Evolutionary conservation across 1,284 basidiomycete species (phyloP), one percentile per base, ranked within the genome.

Genomic region (Golubevia sp.): DNA sequence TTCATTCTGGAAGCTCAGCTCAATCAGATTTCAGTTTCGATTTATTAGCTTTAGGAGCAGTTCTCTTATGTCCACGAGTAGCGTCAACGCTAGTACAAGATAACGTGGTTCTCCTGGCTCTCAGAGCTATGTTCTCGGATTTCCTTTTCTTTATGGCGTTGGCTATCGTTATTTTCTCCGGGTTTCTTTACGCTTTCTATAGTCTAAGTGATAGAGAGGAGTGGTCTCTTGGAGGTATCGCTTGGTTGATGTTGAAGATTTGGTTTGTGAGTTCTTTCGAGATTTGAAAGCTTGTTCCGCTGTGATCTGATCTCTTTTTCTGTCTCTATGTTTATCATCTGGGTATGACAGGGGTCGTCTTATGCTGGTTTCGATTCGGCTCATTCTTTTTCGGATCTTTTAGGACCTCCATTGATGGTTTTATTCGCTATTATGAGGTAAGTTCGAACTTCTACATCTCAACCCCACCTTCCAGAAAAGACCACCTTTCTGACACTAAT

Each of bases 121-220:
- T 85, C 26, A 71, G 91, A 21, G 91, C 91, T 0, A 92, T 93
- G 91, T 88, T 92, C 60, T 85, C 89, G 64, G 90, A 92, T 76
- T 93, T 94, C 74, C 84, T 88, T 20, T 85, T 88, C 24, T 86
- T 96, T 51, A 94, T 97, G 91, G 80, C 90, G 48, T 92, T 97
- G 24, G 94, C 94, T 24, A 62, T 71, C 53, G 65, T 73, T 55
- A 72, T 71, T 79, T 93, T 93, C 74, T 89, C 88, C 49, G 93
- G 94, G 2, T 97, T 97, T 82, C 83, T 94, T 34, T 97, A 96
- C 84, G 92, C 93, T 0, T 86, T 97, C 20, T 95, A 90, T 89
- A 94, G 92, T 87, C 84, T 87, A 21, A 84, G 85, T 1, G 74
- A 85, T 56, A 85, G 85, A 49, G 66, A 71, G 63, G 63, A 64